A percentile compares a stretch with the other conserved stretches of the same genome.
Evolutionary conservation across 352 stramenopile genomes (phyloP).

Genomic region (Phytopythium helicoides): DNA sequence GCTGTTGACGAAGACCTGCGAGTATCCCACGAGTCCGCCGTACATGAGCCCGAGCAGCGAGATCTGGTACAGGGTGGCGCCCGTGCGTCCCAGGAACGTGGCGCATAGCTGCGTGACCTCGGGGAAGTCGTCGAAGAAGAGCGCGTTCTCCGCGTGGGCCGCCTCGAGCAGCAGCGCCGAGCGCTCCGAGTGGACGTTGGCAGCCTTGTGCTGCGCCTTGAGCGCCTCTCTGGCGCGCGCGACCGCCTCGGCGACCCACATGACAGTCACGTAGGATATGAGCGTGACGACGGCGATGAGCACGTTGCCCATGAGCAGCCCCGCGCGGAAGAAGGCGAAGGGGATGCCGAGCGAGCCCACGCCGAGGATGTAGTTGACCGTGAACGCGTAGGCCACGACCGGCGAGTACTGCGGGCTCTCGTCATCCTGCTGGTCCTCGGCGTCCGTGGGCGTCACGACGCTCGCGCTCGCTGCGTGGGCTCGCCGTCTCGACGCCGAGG

Average conservation of each 20-base stretch:
- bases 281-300: constrained; percentile 80
- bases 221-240: constrained; percentile 45
- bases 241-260: constrained; percentile 85
- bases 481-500: not conserved
- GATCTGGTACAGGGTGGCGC: constrained; percentile 79
- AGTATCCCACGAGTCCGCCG: constrained; percentile 85
- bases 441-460: constrained; percentile 2
- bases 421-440: not conserved
- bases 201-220: constrained; percentile 9
- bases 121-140: constrained; percentile 59
- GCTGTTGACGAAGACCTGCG: constrained; percentile 89
- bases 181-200: constrained; percentile 6
- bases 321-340: constrained; percentile 82
- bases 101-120: constrained; percentile 82
- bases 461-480: not conserved
- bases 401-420: constrained; percentile 52
- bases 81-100: constrained; percentile 56
- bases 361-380: constrained; percentile 92
- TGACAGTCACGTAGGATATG: constrained; percentile 87
- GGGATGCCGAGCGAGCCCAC: constrained; percentile 90
- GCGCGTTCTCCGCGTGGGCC: not conserved
- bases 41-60: constrained; percentile 89
- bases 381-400: constrained; percentile 85
- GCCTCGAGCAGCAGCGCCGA: constrained; percentile 5
- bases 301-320: constrained; percentile 68